A percentile compares a stretch with the other conserved stretches of the same genome.
Evolutionary conservation across 192 early-diverging fungal genomes (phyloP).

Genomic region (Coemansia sp.): DNA sequence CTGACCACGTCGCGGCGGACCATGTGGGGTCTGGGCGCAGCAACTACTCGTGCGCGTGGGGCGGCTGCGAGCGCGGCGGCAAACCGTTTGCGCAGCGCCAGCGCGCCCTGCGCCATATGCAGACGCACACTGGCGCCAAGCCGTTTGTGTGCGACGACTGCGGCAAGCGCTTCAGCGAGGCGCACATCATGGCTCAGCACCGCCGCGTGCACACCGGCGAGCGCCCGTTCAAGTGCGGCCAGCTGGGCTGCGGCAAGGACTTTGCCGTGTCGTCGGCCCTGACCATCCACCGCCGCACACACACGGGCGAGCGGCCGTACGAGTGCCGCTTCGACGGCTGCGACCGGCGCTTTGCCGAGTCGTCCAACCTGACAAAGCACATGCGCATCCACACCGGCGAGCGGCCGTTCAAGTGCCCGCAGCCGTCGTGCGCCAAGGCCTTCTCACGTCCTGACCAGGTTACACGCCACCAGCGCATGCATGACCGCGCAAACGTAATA

Average conservation of each 20-base stretch:
- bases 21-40: constrained; percentile 54
- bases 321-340: constrained; percentile 58
- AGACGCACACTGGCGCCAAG: constrained; percentile 82
- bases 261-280: constrained; percentile 71
- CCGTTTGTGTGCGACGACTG: constrained; percentile 79
- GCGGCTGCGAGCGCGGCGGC: constrained; percentile 63
- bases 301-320: constrained; percentile 75
- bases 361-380: constrained; percentile 71
- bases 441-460: constrained; percentile 77
- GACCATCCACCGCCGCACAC: constrained; percentile 70
- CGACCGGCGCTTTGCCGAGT: constrained; percentile 52
- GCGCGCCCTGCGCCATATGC: constrained; percentile 77
- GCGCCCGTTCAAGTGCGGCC: constrained; percentile 68
- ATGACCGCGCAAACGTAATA: constrained; percentile 9
- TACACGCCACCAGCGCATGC: constrained; percentile 62
- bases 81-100: constrained; percentile 71
- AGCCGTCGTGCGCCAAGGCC: constrained; percentile 67
- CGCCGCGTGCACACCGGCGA: constrained; percentile 80
- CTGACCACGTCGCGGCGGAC: constrained; percentile 40
- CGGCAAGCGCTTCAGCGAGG: constrained; percentile 78
- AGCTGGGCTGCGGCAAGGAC: constrained; percentile 63
- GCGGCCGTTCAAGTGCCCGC: constrained; percentile 68
- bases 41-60: constrained; percentile 54
- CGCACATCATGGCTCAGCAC: constrained; percentile 76
- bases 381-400: constrained; percentile 78